Conservation (phyloP, 2,329 filamentous ascomycete species). For the Blastomyces percursus region DNA sequence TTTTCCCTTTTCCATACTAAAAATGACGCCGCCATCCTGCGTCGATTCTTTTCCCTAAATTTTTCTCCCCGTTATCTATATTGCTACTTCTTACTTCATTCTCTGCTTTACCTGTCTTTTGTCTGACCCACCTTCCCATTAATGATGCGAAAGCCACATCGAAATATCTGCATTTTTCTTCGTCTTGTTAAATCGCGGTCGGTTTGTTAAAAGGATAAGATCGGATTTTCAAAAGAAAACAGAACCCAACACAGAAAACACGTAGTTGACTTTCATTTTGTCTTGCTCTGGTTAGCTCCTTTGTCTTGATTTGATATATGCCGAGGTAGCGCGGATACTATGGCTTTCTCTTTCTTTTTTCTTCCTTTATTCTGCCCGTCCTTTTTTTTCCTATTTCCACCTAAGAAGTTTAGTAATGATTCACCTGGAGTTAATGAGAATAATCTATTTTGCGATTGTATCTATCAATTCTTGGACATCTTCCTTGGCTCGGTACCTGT, state of each 20-base stretch:
- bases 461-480: too few relatives aligned
- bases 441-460: too few relatives aligned
- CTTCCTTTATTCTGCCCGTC: too few relatives aligned
- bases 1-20: not conserved
- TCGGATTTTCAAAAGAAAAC: not conserved
- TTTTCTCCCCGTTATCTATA: not conserved
- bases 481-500: too few relatives aligned
- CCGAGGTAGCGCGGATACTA: not conserved
- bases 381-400: not conserved
- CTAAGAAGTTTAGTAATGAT: too few relatives aligned
- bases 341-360: not conserved
- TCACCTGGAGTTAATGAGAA: too few relatives aligned
- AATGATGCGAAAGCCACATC: not conserved
- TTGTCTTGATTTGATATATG: not conserved
- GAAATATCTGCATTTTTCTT: not conserved
- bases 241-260: not conserved
- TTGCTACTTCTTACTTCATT: not conserved
- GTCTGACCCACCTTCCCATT: not conserved
- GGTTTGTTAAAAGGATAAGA: not conserved
- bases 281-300: not conserved
- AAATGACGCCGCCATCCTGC: slow-evolving; percentile 5
- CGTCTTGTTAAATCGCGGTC: not conserved
- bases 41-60: slow-evolving; percentile 2
- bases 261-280: not conserved
- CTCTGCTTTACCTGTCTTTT: not conserved